Percentiles rank a stretch among this genome's conserved stretches.
Evolutionary conservation across 2,329 filamentous ascomycete genomes (phyloP).

Genomic region (Dothideomycetes sp.): DNA sequence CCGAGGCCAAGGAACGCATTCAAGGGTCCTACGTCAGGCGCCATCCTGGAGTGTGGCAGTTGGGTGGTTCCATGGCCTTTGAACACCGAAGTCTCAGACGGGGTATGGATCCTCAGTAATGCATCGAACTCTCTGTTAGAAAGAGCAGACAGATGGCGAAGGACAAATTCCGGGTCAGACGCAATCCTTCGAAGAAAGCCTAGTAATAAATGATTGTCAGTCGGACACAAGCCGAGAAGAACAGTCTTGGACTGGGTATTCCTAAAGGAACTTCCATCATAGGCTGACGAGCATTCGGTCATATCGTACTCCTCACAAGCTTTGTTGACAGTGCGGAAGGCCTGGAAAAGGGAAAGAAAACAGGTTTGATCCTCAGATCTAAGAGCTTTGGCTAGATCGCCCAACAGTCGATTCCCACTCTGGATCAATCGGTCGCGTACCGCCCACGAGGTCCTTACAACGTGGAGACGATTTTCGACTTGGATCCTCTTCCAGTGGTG

Average conservation of each 20-base stretch:
- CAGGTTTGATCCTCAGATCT: constrained; percentile 67
- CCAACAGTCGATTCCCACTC: constrained; percentile 63
- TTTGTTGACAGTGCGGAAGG: constrained; percentile 57
- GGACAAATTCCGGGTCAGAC: constrained; percentile 79
- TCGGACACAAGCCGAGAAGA: constrained; percentile 17
- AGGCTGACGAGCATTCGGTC: background rate
- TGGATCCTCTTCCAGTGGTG: constrained; percentile 70
- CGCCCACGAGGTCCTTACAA: constrained; percentile 63
- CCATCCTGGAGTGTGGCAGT: background rate
- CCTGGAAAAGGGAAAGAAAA: constrained; percentile 65
- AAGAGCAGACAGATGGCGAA: constrained; percentile 67
- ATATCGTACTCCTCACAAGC: constrained; percentile 29
- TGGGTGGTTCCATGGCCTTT: constrained; percentile 27
- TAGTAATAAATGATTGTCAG: no score
- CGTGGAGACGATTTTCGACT: constrained; percentile 61
- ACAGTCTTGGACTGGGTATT: background rate
- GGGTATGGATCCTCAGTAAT: background rate
- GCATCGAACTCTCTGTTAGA: constrained; percentile 60
- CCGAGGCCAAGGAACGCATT: constrained; percentile 82
- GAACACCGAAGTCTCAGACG: constrained; percentile 49
- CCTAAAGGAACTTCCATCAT: no score
- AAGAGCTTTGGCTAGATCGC: constrained; percentile 68
- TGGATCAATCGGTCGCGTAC: constrained; percentile 63
- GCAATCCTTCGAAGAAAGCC: constrained; percentile 72
- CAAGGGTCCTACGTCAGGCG: constrained; percentile 44